These are phyloP conservation scores for Trichoderma sp. DNA, from an alignment of 2,329 filamentous ascomycete species.

Conservation along the genomic window DNA sequence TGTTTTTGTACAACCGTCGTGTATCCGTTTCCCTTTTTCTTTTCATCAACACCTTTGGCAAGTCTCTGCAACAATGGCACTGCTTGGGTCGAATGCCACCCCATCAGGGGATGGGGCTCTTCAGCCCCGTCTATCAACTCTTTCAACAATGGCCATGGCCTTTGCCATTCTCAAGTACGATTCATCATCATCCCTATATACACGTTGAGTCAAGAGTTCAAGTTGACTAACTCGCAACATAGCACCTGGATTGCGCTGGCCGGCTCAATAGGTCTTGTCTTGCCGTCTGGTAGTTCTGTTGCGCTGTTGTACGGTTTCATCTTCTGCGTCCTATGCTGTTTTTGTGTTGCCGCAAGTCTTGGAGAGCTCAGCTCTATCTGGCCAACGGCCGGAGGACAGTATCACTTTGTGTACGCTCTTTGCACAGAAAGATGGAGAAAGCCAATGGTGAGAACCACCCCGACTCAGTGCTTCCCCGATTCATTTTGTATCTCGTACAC, in stretches of 20 bases:
- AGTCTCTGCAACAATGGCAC: background rate
- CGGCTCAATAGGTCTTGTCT: conserved; percentile 7
- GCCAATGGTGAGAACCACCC: background rate
- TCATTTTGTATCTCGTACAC: background rate
- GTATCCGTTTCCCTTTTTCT: background rate
- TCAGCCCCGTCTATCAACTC: conserved; percentile 7
- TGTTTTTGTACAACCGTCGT: background rate
- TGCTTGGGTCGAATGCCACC: background rate
- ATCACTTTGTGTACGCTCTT: conserved; percentile 14
- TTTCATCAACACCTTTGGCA: background rate
- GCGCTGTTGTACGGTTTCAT: conserved; percentile 8
- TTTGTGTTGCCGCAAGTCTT: conserved; percentile 7
- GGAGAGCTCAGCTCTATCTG: conserved; percentile 8
- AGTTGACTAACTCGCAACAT: background rate
- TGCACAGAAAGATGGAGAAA: conserved; percentile 9
- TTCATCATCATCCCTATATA: background rate
- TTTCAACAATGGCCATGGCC: conserved; percentile 13
- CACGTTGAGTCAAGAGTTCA: background rate
- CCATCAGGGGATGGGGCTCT: conserved; percentile 7
- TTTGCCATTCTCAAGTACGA: conserved; percentile 14
- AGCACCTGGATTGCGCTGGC: conserved; percentile 14
- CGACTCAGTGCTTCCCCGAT: background rate
- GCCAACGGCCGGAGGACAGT: conserved; percentile 6
- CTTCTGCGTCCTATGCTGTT: conserved; percentile 1
- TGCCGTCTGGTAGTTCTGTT: background rate